phyloP scores from a whole-genome alignment of 2,329 filamentous ascomycete genomes.

The Elsinoe ampelina region DNA sequence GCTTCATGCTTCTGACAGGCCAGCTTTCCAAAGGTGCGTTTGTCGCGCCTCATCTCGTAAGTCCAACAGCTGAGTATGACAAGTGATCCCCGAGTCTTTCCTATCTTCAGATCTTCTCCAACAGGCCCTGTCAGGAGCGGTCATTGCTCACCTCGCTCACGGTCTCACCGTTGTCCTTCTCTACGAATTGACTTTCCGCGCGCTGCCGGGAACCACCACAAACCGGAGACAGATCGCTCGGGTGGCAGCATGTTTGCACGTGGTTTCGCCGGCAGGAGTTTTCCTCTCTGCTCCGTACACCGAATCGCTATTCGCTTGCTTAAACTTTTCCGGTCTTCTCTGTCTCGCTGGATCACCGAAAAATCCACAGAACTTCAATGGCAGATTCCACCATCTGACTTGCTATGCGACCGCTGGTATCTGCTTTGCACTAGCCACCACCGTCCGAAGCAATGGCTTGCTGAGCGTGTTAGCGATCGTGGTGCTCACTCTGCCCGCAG shows the following conservation, averaged over 20 bases:
- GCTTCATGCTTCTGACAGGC: conserved; percentile 39
- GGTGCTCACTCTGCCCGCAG: conserved; percentile 20
- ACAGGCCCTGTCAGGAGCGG: conserved; percentile 49
- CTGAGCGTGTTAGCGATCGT: conserved; percentile 66
- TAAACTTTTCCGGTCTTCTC: conserved; percentile 66
- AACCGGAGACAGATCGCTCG: conserved; percentile 47
- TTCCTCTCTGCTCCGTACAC: conserved; percentile 83
- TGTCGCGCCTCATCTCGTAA: conserved; percentile 28
- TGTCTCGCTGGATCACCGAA: conserved; percentile 35
- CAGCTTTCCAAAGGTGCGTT: conserved; percentile 34
- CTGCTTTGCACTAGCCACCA: conserved; percentile 60
- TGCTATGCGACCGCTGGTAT: conserved; percentile 23
- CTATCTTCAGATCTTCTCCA: conserved; percentile 19
- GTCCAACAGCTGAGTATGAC: conserved; percentile 22
- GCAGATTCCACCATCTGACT: not conserved
- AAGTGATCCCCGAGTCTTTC: conserved; percentile 16
- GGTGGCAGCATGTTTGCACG: conserved; percentile 62
- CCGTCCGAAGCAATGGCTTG: conserved; percentile 77
- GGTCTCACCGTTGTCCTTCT: conserved; percentile 64
- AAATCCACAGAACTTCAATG: not conserved
- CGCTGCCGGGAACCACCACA: conserved; percentile 38
- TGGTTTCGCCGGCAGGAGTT: conserved; percentile 77
- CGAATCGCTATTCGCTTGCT: conserved; percentile 68
- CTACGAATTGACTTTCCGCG: conserved; percentile 52
- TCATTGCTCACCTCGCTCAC: conserved; percentile 65